phyloP scores from a whole-genome alignment of 805 yeast genomes.

The Saccharomycopsis sp. region DNA sequence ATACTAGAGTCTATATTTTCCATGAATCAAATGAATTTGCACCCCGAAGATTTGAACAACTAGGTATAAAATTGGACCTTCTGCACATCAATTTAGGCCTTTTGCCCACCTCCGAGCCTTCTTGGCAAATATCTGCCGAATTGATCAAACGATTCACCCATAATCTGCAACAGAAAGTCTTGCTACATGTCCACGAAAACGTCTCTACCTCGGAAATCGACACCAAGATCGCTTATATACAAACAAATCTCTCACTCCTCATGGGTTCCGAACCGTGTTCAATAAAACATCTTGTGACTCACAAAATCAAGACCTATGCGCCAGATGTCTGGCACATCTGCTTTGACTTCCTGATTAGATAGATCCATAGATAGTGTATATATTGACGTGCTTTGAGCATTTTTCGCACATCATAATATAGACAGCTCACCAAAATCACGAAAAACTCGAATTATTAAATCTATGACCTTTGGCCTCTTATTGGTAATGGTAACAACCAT shows the following conservation, averaged over 20 bases:
- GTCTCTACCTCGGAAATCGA: slow-evolving; percentile 41
- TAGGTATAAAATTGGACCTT: slow-evolving; percentile 25
- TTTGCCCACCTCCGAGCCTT: slow-evolving; percentile 59
- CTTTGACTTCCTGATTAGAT: slow-evolving; percentile 30
- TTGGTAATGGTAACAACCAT: neutral
- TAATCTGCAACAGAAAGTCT: slow-evolving; percentile 14
- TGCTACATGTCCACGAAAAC: slow-evolving; percentile 73
- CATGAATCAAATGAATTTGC: slow-evolving; percentile 58
- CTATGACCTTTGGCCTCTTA: no score
- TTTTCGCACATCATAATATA: neutral
- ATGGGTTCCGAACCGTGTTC: neutral
- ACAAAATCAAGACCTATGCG: slow-evolving; percentile 75
- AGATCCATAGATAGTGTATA: no score
- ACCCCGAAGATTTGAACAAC: slow-evolving; percentile 32
- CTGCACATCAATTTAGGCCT: slow-evolving; percentile 72
- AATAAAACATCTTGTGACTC: neutral
- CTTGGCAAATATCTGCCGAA: slow-evolving; percentile 48
- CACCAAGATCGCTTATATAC: slow-evolving; percentile 10
- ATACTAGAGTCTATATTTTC: slow-evolving; percentile 42
- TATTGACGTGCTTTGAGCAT: neutral
- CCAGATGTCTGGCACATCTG: slow-evolving; percentile 83
- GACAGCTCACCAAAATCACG: neutral
- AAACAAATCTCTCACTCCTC: neutral
- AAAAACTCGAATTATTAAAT: no score
- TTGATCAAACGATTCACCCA: slow-evolving; percentile 18